Conservation (phyloP, 2,329 filamentous ascomycete genomes). For the Zalaria obscura region DNA sequence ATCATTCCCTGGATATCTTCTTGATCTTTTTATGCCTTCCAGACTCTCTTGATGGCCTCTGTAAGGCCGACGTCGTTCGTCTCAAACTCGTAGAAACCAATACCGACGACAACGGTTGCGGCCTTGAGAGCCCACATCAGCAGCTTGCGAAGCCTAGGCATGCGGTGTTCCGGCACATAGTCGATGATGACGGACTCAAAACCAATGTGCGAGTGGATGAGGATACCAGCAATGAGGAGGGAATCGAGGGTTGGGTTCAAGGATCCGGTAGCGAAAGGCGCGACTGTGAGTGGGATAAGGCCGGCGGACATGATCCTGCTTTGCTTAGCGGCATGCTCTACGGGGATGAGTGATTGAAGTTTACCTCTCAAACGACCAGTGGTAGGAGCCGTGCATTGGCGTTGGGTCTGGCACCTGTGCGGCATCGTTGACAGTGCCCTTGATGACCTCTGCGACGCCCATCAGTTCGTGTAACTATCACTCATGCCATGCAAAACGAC, state of each 20-base stretch:
- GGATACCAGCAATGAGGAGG: conserved; percentile 63
- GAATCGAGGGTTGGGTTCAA: conserved; percentile 84
- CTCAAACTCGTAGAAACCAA: conserved; percentile 96
- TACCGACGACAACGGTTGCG: conserved; percentile 65
- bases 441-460: conserved; percentile 46
- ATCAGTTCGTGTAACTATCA: conserved; percentile 27
- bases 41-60: conserved; percentile 75
- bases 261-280: conserved; percentile 82
- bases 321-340: background rate
- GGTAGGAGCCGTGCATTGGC: conserved; percentile 83
- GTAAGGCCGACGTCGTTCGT: conserved; percentile 95
- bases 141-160: conserved; percentile 52
- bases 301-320: conserved; percentile 61
- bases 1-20: background rate
- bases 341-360: background rate
- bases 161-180: conserved; percentile 64
- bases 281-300: conserved; percentile 73
- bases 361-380: conserved; percentile 87
- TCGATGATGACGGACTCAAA: conserved; percentile 86
- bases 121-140: conserved; percentile 67
- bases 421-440: conserved; percentile 80
- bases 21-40: conserved; percentile 50
- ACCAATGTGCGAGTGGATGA: conserved; percentile 91
- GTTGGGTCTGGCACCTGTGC: conserved; percentile 56
- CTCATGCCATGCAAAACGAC: conserved; percentile 20